phyloP scores from a whole-genome alignment of 345 rosid species.

The Angophora floribunda region DNA sequence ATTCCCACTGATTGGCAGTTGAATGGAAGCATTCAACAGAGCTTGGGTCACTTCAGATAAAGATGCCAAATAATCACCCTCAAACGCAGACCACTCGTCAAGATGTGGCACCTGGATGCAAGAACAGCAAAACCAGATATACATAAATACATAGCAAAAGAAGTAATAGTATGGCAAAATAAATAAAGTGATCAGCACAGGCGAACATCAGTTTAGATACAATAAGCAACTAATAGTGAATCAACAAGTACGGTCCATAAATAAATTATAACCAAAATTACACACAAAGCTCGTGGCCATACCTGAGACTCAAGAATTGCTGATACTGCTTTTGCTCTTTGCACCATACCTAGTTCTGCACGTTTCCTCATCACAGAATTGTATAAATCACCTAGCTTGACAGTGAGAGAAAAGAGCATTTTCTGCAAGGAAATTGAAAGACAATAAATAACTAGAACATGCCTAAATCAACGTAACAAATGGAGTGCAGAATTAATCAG shows the following conservation, averaged over 20 bases:
- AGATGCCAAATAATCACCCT: slow-evolving; percentile 44
- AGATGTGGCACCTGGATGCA: slow-evolving; percentile 53
- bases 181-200: not conserved
- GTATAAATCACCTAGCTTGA: slow-evolving; percentile 46
- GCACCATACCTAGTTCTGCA: slow-evolving; percentile 32
- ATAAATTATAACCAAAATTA: not conserved
- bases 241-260: not conserved
- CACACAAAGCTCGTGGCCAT: slow-evolving; percentile 9
- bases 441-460: not conserved
- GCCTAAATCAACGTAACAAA: not conserved
- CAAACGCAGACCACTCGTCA: slow-evolving; percentile 53
- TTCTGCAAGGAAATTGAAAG: slow-evolving; percentile 28
- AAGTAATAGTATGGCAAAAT: not conserved
- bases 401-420: slow-evolving; percentile 42
- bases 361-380: slow-evolving; percentile 59
- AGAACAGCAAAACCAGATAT: not conserved
- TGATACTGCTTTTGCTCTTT: slow-evolving; percentile 27
- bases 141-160: not conserved
- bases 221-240: not conserved
- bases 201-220: not conserved
- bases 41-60: slow-evolving; percentile 57
- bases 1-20: slow-evolving; percentile 50
- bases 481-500: not conserved
- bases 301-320: slow-evolving; percentile 64
- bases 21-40: slow-evolving; percentile 42